Base-by-base conservation (phyloP, 2,329 filamentous ascomycete genomes). In the Westerdykella sp. region DNA sequence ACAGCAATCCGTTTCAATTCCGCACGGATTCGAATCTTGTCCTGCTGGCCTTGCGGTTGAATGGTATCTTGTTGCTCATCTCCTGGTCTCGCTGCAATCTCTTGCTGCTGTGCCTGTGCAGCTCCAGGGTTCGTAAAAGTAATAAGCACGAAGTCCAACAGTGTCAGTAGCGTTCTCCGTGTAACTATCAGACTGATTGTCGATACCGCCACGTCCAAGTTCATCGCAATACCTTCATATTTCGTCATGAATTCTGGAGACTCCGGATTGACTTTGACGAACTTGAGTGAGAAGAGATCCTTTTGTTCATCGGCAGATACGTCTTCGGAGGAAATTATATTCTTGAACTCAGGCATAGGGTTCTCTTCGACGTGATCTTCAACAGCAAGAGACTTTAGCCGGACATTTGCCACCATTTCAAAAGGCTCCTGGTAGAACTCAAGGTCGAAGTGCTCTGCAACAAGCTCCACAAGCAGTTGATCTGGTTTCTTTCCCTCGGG, bases 121-220 rank as follows among this genome's bases (percentile, higher is more conserved):
- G 75, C 71, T 44, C 77, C 75, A 6, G 75, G 76, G 48, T 76
- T 80, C 1, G 91, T 84, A 58, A 99, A 99, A 0, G 93, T 99
- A 34, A 89, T 76, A 14, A 98, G 80, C 28, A 96, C 83, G 58
- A 98, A 99, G 64, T 99, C 93, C 35, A 98, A 71, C 1, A 99
- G 72, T 0, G 91, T 98, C 41, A 99, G 74, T 3, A 98, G 72
- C 0, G 94, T 98, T 67, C 85, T 91, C 51, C 94, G 78, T 0
- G 94, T 99, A 7, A 99, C 89, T 28, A 98, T 81, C 16, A 98
- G 68, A 62, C 97, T 97, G 70, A 99, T 95, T 0, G 93, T 98
- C 0, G 93, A 96, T 11, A 99, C 83, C 0, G 83, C 82, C 1
- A 93, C 84, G 47, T 94, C 88, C 36, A 99, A 77, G 56, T 98